These are phyloP conservation scores for Isabelozyma gotoi DNA, from an alignment of 805 yeast species.

Conservation along the genomic window DNA sequence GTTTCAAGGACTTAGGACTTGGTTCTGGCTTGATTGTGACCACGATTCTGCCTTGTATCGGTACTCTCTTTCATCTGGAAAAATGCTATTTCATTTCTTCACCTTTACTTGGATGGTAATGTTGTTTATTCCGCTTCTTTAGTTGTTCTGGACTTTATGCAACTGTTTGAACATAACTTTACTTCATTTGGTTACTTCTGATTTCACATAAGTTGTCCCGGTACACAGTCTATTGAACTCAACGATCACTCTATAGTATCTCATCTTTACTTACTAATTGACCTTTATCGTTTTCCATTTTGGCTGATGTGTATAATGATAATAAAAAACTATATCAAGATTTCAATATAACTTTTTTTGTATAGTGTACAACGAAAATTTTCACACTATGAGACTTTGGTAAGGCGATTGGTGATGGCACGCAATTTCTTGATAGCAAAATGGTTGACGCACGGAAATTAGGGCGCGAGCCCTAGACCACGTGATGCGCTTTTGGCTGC, in stretches of 20 bases:
- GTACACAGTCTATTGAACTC: no score
- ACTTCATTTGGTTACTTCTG: no score
- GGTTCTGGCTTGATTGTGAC: not conserved
- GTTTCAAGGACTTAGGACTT: no score
- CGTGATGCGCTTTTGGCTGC: not conserved
- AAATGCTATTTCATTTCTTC: not conserved
- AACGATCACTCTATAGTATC: not conserved
- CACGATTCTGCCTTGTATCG: not conserved
- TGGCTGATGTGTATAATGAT: slow-evolving; percentile 37
- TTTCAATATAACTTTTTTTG: not conserved
- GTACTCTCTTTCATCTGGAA: not conserved
- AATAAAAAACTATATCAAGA: slow-evolving; percentile 9
- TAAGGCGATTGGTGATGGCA: slow-evolving; percentile 3
- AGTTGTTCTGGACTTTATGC: no score
- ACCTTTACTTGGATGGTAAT: no score
- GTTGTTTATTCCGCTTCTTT: no score
- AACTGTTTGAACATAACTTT: no score
- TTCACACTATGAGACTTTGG: slow-evolving; percentile 1
- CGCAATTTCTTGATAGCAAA: not conserved
- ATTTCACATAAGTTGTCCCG: no score
- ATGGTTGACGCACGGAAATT: not conserved
- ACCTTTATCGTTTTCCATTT: slow-evolving; percentile 99
- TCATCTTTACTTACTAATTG: slow-evolving; percentile 81
- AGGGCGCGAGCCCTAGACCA: slow-evolving; percentile 4
- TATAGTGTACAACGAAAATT: not conserved